Conservation (phyloP, 345 rosid genomes). For the Luvunga scandens region DNA sequence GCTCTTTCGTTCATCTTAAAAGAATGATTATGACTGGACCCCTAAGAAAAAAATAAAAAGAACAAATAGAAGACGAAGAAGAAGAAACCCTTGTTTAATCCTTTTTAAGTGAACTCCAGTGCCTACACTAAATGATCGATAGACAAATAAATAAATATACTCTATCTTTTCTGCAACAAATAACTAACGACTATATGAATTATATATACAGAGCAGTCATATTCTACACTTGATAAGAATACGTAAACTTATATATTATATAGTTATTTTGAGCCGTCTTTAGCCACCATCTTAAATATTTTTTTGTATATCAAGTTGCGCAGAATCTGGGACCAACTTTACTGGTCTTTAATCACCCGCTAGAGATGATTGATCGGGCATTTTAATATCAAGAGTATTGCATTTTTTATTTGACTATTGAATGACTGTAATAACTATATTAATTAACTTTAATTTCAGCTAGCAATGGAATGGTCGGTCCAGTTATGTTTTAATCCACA, state of each 20-base stretch:
- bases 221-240: neutral
- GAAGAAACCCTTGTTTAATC: neutral
- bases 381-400: neutral
- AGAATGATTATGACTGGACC: neutral
- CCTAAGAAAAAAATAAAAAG: neutral
- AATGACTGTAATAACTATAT: too few species aligned
- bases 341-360: too few species aligned
- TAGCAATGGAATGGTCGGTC: neutral
- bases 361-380: neutral
- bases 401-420: too few species aligned
- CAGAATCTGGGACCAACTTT: neutral
- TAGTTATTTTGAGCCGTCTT: neutral
- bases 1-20: constrained; percentile 2
- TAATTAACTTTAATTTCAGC: neutral
- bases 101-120: neutral
- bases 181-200: too few species aligned
- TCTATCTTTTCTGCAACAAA: too few species aligned
- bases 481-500: neutral
- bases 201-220: neutral
- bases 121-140: neutral
- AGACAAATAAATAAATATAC: too few species aligned
- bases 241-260: neutral
- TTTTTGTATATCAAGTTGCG: neutral
- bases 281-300: neutral
- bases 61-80: neutral